Base-by-base conservation (phyloP, 2,329 filamentous ascomycete genomes). In the Alternaria postmessia region DNA sequence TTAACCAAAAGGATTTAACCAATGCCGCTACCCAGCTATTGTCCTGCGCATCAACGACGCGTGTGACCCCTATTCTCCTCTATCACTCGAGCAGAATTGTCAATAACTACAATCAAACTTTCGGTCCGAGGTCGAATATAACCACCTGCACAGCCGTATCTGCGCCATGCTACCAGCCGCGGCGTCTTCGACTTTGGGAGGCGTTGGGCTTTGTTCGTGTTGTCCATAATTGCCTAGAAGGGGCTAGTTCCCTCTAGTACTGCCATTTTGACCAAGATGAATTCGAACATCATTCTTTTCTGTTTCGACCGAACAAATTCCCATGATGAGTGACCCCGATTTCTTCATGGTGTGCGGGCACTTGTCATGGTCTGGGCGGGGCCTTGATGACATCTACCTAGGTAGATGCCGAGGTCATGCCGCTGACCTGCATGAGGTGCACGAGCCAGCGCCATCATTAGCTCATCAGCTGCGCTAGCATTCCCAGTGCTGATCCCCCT, bases 381-480 rank as follows among this genome's bases (percentile, higher is more conserved):
- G 48, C 26, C 44, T 41, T 53, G 48, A 57, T 61, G 58, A 57
- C 54, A 61, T 49, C 26, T 65, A 42, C 55, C 57, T 24, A 24
- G 24, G 24, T 24, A 24, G 24, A 24, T 65, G 55, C 58, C 58
- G 54, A 51, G 51, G 48, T 51, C 44, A 59, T 51, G 52, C 57
- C 54, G 51, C 62, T 64, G 61, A 63, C 64, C 58, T 62, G 62
- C 61, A 62, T 61, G 48, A 41, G 3, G 36, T 34, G 53, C 57
- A 55, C 59, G 51, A 56, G 51, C 57, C 51, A 56, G 43, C 42
- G 53, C 53, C 43, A 64, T 57, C 30, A 57, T 58, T 51, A 61
- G 54, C 59, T 57, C 30, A 57, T 58, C 43, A 61, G 54, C 61
- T 57, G 47, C 53, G 47, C 53, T 60, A 60, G 38, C 42, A 46